Percentiles rank a stretch among this genome's conserved stretches.
Conservation (phyloP, 2,329 filamentous ascomycete genomes). For the Ascochyta pisi region DNA sequence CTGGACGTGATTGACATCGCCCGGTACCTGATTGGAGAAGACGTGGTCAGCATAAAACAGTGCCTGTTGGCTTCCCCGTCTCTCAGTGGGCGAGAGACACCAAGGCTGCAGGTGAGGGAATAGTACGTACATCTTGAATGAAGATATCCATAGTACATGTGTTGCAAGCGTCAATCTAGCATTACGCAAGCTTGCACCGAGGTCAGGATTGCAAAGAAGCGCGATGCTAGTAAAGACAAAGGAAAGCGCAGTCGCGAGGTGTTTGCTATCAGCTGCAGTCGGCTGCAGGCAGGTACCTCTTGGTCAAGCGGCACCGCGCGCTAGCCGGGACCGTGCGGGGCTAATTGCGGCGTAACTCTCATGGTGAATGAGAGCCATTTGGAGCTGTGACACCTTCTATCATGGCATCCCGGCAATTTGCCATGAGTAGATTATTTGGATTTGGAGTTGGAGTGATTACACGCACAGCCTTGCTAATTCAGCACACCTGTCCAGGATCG, state of each 20-base stretch:
- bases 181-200: background rate
- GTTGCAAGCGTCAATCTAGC: background rate
- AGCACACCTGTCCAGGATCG: too few relatives aligned
- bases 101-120: background rate
- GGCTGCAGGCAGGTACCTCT: slow-evolving; percentile 4
- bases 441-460: too few relatives aligned
- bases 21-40: slow-evolving; percentile 42
- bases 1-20: slow-evolving; percentile 51
- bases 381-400: background rate
- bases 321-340: slow-evolving; percentile 13
- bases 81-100: too few relatives aligned
- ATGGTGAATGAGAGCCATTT: slow-evolving; percentile 7
- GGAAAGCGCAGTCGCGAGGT: background rate
- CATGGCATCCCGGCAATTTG: too few relatives aligned
- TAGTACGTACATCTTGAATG: slow-evolving; percentile 28
- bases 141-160: slow-evolving; percentile 32
- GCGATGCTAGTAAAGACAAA: background rate
- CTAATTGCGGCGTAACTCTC: background rate
- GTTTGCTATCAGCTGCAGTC: slow-evolving; percentile 5
- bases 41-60: background rate
- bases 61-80: background rate
- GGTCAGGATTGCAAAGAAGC: background rate
- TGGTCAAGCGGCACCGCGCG: background rate
- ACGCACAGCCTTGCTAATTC: too few relatives aligned
- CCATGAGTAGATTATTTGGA: too few relatives aligned